Evolutionary conservation across 1,139 yeast genomes (phyloP), one percentile per base, ranked within the genome.

Genomic region (Casaregolazyma suthepensis): DNA sequence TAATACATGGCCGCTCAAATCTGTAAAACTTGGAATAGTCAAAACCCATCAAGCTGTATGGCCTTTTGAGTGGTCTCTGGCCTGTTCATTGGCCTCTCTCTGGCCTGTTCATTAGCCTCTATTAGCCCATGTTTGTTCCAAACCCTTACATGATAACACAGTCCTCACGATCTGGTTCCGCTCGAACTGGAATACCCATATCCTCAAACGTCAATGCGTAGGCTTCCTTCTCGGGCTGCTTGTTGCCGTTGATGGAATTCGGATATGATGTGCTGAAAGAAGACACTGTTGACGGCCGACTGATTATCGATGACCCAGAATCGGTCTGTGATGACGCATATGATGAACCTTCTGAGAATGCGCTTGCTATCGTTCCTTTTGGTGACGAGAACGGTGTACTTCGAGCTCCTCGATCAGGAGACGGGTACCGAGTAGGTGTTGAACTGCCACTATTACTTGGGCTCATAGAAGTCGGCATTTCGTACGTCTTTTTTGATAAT

Each of bases 121-220:
- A 26, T 2, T 7, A 7, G 31, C 10, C 31, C 31, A 26, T 26
- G 31, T 7, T 45, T 10, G 17, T 31, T 20, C 15, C 15, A 18
- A 9, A 9, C 13, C 26, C 37, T 52, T 60, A 66, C 70, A 66
- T 66, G 46, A 66, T 59, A 19, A 57, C 53, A 56, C 70, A 66
- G 26, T 66, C 70, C 26, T 61, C 64, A 45, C 61, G 61, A 35
- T 60, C 61, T 15, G 40, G 40, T 47, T 63, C 62, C 45, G 52
- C 49, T 19, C 58, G 60, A 13, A 56, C 47, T 3, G 70, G 68
- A 17, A 66, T 60, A 12, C 67, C 66, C 70, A 66, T 66, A 47
- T 65, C 70, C 44, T 66, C 70, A 55, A 66, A 66, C n/a, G 69
- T 66, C 55, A 86, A 85, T 63, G 96, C 87, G 75, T 86, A 95